phyloP scores from a whole-genome alignment of 2,329 filamentous ascomycete species.

The Claviceps arundinis region DNA sequence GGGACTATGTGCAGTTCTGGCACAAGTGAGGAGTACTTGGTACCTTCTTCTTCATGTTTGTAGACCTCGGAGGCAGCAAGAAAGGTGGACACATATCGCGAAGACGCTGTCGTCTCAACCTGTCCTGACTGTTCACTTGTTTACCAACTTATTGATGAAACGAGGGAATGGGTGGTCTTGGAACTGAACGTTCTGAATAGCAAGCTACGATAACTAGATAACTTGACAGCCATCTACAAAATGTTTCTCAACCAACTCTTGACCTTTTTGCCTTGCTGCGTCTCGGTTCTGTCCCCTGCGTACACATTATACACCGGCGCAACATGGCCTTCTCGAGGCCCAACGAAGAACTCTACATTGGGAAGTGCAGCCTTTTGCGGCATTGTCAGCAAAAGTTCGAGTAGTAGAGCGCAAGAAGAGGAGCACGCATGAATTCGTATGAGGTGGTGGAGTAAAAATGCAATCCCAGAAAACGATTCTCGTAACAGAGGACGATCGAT shows the following conservation, averaged over 20 bases:
- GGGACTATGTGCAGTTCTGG: conserved; percentile 11
- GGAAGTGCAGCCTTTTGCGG: conserved; percentile 7
- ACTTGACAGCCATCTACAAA: conserved; percentile 3
- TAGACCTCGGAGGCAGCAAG: too few species aligned
- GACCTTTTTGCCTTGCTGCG: conserved; percentile 11
- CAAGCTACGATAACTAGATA: too few species aligned
- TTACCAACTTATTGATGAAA: too few species aligned
- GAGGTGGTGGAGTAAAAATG: too few species aligned
- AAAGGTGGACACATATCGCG: too few species aligned
- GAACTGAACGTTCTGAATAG: too few species aligned
- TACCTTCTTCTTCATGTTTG: background rate
- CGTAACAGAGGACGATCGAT: too few species aligned
- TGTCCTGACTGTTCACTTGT: too few species aligned
- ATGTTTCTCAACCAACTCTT: conserved; percentile 11
- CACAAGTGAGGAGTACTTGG: conserved; percentile 1
- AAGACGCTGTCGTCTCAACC: too few species aligned
- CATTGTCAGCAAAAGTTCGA: background rate
- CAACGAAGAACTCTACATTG: conserved; percentile 10
- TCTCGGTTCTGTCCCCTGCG: conserved; percentile 10
- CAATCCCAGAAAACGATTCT: too few species aligned
- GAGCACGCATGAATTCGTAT: too few species aligned
- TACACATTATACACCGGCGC: conserved; percentile 12
- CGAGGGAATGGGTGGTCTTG: too few species aligned
- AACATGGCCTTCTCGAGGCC: conserved; percentile 10
- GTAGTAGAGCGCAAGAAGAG: background rate